Evolutionary conservation across 768 basidiomycete genomes (phyloP).

Genomic region (Suillus occidentalis): DNA sequence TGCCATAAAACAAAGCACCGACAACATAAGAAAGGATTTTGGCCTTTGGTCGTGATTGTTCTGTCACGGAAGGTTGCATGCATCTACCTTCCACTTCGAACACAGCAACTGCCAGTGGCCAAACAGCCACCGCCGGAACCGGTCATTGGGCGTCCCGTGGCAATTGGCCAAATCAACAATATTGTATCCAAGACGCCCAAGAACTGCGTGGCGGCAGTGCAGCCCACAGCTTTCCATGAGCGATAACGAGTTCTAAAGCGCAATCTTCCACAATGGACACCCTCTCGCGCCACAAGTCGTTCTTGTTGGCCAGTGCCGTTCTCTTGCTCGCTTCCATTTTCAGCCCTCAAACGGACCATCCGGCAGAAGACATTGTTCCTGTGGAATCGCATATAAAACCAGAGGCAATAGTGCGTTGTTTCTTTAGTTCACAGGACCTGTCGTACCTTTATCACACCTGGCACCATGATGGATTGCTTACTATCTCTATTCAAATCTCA

Average conservation of each 20-base stretch:
- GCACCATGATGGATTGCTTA: neutral
- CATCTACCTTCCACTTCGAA: neutral
- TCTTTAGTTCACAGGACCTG: neutral
- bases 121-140: too few relatives aligned
- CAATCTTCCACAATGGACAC: slow-evolving; percentile 1
- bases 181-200: neutral
- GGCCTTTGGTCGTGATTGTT: too few relatives aligned
- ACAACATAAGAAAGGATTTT: neutral
- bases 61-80: too few relatives aligned
- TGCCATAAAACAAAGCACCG: neutral
- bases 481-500: neutral
- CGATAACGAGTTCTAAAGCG: neutral
- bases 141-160: neutral
- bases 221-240: neutral
- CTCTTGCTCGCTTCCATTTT: neutral
- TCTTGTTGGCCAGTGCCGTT: neutral
- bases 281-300: neutral
- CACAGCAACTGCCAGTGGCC: neutral
- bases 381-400: neutral
- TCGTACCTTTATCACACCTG: neutral
- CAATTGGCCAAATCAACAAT: neutral
- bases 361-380: neutral
- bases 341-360: neutral
- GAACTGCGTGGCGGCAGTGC: neutral
- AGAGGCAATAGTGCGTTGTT: neutral